Conservation (phyloP, 2,329 filamentous ascomycete species). For the Sporothrix luriei region DNA sequence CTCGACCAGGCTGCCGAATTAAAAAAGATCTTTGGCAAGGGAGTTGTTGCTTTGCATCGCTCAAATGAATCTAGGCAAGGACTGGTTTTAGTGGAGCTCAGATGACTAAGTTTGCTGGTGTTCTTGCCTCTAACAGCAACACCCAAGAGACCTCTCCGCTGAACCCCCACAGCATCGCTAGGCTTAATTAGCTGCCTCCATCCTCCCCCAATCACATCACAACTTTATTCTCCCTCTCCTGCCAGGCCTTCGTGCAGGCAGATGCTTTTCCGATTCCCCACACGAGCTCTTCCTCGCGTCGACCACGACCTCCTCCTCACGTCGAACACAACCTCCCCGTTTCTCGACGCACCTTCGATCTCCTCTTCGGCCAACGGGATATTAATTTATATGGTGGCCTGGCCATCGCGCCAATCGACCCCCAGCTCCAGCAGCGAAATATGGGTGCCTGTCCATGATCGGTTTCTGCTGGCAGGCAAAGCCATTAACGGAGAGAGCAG, state of each 20-base stretch:
- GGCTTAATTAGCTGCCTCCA: background rate
- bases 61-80: background rate
- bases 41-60: background rate
- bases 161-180: background rate
- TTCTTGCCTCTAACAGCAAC: background rate
- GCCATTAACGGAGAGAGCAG: slow-evolving; percentile 34
- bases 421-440: slow-evolving; percentile 35
- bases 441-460: slow-evolving; percentile 32
- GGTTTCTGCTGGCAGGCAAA: background rate
- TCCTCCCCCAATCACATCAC: slow-evolving; percentile 7
- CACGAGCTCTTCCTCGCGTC: background rate
- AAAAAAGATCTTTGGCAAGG: background rate
- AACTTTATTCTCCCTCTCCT: background rate
- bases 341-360: background rate
- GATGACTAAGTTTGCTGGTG: slow-evolving; percentile 5
- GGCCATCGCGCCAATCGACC: background rate
- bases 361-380: background rate
- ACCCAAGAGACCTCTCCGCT: background rate
- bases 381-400: background rate
- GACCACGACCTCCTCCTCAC: background rate
- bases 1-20: slow-evolving; percentile 14
- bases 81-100: background rate
- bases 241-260: background rate
- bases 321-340: background rate
- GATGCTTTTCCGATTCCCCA: slow-evolving; percentile 17